phyloP scores from a whole-genome alignment of 176 grass and related monocot species.

The Triticum turgidum region DNA sequence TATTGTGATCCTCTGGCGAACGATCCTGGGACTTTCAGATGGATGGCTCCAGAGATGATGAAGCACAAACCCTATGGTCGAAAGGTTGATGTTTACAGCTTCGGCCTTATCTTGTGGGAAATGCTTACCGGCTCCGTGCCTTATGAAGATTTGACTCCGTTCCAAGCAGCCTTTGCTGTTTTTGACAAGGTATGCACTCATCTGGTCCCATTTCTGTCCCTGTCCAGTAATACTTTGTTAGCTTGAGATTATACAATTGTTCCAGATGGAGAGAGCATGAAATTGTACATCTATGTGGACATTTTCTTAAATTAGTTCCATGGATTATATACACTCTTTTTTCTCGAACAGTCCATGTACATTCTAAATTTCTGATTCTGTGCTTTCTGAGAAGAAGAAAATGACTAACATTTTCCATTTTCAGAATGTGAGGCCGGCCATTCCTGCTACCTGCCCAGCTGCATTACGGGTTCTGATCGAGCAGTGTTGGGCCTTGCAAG shows the following conservation, averaged over 20 bases:
- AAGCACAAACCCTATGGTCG: slow-evolving; percentile 62
- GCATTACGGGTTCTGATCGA: slow-evolving; percentile 68
- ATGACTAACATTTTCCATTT: background rate
- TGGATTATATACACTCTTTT: too few relatives aligned
- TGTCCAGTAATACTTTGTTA: too few relatives aligned
- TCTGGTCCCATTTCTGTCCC: background rate
- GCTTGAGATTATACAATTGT: too few relatives aligned
- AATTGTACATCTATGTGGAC: too few relatives aligned
- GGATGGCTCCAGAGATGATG: slow-evolving; percentile 99
- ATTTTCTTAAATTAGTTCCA: too few relatives aligned
- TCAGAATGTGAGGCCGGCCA: slow-evolving; percentile 83
- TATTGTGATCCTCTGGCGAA: slow-evolving; percentile 55
- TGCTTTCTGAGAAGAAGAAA: too few relatives aligned
- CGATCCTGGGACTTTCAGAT: slow-evolving; percentile 87
- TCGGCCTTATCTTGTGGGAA: slow-evolving; percentile 92
- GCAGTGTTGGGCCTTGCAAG: slow-evolving; percentile 70
- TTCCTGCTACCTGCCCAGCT: slow-evolving; percentile 63
- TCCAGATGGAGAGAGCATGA: too few relatives aligned
- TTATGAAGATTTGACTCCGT: slow-evolving; percentile 78
- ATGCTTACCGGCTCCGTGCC: slow-evolving; percentile 77
- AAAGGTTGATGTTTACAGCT: slow-evolving; percentile 98
- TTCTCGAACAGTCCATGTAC: too few relatives aligned
- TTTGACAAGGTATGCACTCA: slow-evolving; percentile 75
- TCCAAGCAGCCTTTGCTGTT: slow-evolving; percentile 93
- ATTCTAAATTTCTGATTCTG: too few relatives aligned